Evolutionary conservation across 148 eudicot species (phyloP), one percentile per base, ranked within the genome.

Genomic region (Bassia scoparia): DNA sequence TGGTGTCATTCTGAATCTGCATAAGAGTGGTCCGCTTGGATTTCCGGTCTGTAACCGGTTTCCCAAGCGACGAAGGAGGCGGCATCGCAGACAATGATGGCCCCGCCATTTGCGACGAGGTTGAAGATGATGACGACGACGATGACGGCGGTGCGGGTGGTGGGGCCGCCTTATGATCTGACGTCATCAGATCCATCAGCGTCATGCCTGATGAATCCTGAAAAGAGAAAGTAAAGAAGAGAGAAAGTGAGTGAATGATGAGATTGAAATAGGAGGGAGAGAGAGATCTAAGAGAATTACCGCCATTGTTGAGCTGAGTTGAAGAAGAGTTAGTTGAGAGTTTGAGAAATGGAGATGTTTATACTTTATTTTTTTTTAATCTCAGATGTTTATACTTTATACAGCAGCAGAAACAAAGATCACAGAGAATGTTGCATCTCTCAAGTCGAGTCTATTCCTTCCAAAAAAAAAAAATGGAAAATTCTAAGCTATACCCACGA

Each of bases 1-100:
- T 84, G 3, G 99, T 92, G 55, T 96, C 99, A 63, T 85, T 92
- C 73, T 92, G 99, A 85, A 92, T 90, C 94, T 92, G 97, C 89
- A 84, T 76, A 54, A 96, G 82, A 23, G 96, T 86, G 16, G 81
- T 86, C 76, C 63, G 84, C 88, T 85, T 92, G 21, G 91, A 74
- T 69, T 83, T 92, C 80, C 88, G 86, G 71, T 92, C 96, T 21
- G 82, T n/a, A 21, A 76, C 65, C 58, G 91, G 89, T 38, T 79
- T 86, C 21, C 83, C 88, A 38, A 74, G 65, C 54, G 83, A 76
- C 12, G 82, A 11, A 12, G 84, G 75, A 61, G 84, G 74, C 26
- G 83, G 81, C 56, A 70, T 46, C 58, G 81, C 12, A 33, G 88
- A 52, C 4, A 87, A 58, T 15, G 79, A 41, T 5, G 46, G 46